Evolutionary conservation across 1,284 basidiomycete species (phyloP), one percentile per base, ranked within the genome.

Genomic region (Grifola frondosa): DNA sequence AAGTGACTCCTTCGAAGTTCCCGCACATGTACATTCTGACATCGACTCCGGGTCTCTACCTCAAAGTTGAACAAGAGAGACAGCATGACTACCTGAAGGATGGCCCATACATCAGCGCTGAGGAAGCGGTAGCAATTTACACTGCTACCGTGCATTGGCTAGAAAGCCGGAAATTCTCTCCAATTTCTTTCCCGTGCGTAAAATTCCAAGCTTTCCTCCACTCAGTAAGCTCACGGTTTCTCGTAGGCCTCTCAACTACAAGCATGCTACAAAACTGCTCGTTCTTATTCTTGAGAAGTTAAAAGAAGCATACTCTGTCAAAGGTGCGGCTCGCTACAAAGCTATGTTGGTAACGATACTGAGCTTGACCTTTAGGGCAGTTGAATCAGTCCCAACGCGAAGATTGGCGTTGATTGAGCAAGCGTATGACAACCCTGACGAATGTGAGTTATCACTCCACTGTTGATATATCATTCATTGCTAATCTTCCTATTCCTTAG

Each of bases 271-370:
- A 28, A 97, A 97, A 66, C 74, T 97, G 40, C 75, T 97, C 28
- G 93, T 97, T 5, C 75, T 97, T 26, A 93, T 94, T 0, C 77
- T 97, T 23, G 94, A 97, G 70, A 96, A 95, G 66, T 70, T 97
- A 60, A 97, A 97, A 71, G 94, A 97, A 66, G 94, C 94, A 4
- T 97, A 97, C 68, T 91, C 86, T n/a, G 94, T 97, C 30, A 94
- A 97, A 67, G 93, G 87, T 53, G 36, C 57, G 36, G 60, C n/a
- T n/a, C n/a, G n/a, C n/a, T n/a, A n/a, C n/a, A n/a, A n/a, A n/a
- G n/a, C n/a, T n/a, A n/a, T n/a, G n/a, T n/a, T n/a, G n/a, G n/a
- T n/a, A n/a, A n/a, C n/a, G n/a, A 60, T 43, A 55, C 45, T 25
- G 46, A 54, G 31, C n/a, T 26, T 20, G 9, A 21, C 12, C n/a